A percentile compares a stretch with the other conserved stretches of the same genome.
Evolutionary conservation across 2,329 filamentous ascomycete genomes (phyloP).

Genomic region (Hymenoscyphus occultus): DNA sequence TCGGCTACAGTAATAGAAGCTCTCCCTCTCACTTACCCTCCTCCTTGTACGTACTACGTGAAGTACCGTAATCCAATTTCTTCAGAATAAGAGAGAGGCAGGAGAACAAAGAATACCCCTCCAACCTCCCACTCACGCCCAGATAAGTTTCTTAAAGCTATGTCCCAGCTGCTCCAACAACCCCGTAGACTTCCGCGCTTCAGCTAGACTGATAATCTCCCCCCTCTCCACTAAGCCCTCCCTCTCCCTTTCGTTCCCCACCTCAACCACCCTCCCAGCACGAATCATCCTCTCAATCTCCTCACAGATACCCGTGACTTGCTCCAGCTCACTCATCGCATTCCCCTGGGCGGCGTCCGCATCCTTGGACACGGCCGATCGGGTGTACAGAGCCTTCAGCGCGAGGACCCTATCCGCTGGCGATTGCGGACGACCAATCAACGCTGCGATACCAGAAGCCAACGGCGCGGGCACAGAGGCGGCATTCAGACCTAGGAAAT

Average conservation of each 20-base stretch:
- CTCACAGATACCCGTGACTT: slow-evolving; percentile 55
- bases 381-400: slow-evolving; percentile 53
- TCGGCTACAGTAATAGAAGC: too few species aligned
- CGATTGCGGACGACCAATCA: slow-evolving; percentile 20
- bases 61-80: not conserved
- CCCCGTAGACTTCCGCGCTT: slow-evolving; percentile 84
- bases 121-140: slow-evolving; percentile 45
- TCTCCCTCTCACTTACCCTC: not conserved
- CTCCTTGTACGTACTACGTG: not conserved
- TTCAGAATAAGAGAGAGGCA: not conserved
- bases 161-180: slow-evolving; percentile 85
- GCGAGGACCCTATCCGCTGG: slow-evolving; percentile 43
- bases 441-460: slow-evolving; percentile 13
- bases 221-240: slow-evolving; percentile 50
- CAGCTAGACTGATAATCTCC: slow-evolving; percentile 78
- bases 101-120: not conserved
- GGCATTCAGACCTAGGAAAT: slow-evolving; percentile 14
- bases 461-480: slow-evolving; percentile 17
- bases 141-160: slow-evolving; percentile 90
- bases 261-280: slow-evolving; percentile 41
- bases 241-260: slow-evolving; percentile 36
- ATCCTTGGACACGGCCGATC: slow-evolving; percentile 39
- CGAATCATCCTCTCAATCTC: slow-evolving; percentile 71
- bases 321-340: slow-evolving; percentile 34
- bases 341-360: slow-evolving; percentile 10